phyloP scores from a whole-genome alignment of 202 grass and related monocot species.

The Setaria viridis region DNA sequence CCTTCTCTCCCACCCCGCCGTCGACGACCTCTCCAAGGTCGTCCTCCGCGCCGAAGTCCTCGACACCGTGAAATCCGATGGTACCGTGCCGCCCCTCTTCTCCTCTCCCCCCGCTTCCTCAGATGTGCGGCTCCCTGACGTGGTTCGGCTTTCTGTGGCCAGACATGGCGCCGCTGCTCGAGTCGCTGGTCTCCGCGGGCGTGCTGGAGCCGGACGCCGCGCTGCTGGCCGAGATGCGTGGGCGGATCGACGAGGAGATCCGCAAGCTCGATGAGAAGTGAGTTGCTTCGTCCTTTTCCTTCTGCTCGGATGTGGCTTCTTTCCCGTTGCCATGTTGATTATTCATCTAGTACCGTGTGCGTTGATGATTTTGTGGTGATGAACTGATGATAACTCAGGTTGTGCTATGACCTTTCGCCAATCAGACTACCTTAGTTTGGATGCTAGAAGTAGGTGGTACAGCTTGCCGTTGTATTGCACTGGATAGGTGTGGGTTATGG shows the following conservation, averaged over 20 bases:
- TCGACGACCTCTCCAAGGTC: conserved; percentile 95
- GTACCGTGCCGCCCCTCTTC: conserved; percentile 35
- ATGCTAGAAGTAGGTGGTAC: background rate
- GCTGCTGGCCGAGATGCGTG: conserved; percentile 67
- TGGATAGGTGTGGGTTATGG: background rate
- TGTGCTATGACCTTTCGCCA: background rate
- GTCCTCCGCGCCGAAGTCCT: conserved; percentile 74
- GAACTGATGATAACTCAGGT: background rate
- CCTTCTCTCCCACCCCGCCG: conserved; percentile 73
- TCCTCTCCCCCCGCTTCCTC: background rate
- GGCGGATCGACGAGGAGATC: conserved; percentile 69
- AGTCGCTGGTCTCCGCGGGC: conserved; percentile 58
- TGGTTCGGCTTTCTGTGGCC: background rate
- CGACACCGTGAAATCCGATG: conserved; percentile 73
- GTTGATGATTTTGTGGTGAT: background rate
- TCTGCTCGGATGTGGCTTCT: background rate
- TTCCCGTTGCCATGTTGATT: background rate
- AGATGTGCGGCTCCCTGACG: background rate
- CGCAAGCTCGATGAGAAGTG: conserved; percentile 78
- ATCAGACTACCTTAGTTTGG: background rate
- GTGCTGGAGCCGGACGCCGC: conserved; percentile 62
- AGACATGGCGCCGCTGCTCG: conserved; percentile 74
- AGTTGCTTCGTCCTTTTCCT: conserved; percentile 15
- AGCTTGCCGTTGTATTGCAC: background rate
- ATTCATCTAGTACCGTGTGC: background rate